Percentiles rank a stretch among this genome's conserved stretches.
Evolutionary conservation across 2,329 filamentous ascomycete species (phyloP).

Genomic region (Aureobasidium sp.): DNA sequence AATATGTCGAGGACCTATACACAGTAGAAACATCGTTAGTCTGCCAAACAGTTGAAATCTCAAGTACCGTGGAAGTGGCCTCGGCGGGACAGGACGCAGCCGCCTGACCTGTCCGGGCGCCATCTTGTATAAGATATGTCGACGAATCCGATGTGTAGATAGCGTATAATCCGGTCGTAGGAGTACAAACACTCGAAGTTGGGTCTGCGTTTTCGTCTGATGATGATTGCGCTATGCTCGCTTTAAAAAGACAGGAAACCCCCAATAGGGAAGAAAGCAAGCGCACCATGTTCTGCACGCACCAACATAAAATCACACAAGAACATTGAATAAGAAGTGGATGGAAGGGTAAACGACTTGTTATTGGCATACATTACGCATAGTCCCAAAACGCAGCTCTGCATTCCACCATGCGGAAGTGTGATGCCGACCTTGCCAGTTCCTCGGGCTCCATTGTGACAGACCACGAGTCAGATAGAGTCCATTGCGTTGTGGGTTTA

Average conservation of each 20-base stretch:
- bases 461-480: not conserved
- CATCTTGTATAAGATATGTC: conserved; percentile 1
- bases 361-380: not conserved
- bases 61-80: not conserved
- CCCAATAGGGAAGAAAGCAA: not conserved
- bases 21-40: conserved; percentile 9
- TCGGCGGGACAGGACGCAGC: not conserved
- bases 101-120: not conserved
- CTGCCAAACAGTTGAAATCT: conserved; percentile 2
- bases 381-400: not conserved
- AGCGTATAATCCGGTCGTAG: not conserved
- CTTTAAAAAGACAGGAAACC: not conserved
- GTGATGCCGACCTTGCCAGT: not conserved
- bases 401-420: not conserved
- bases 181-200: not conserved
- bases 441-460: not conserved
- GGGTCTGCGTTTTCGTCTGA: not conserved
- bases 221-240: not conserved
- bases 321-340: not conserved
- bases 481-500: not conserved
- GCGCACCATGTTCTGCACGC: not conserved
- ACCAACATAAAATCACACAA: not conserved
- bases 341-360: not conserved
- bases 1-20: conserved; percentile 8
- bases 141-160: conserved; percentile 6